Evolutionary conservation across 2,329 filamentous ascomycete genomes (phyloP).

Genomic region (Achaetomium macrosporum): DNA sequence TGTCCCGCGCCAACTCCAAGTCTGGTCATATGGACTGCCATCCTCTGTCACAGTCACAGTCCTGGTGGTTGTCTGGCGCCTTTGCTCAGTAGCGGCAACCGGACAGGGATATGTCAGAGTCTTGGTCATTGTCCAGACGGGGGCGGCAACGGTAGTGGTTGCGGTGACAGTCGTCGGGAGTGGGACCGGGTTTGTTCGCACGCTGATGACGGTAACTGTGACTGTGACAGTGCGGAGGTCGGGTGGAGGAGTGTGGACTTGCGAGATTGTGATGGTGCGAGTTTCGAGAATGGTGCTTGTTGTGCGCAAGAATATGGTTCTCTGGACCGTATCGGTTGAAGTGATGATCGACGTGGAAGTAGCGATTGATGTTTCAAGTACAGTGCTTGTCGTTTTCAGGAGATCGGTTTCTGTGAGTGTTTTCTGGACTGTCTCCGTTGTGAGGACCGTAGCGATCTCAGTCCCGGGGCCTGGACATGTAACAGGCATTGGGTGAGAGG

Average conservation of each 20-base stretch:
- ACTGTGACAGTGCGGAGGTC: background rate
- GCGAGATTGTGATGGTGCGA: background rate
- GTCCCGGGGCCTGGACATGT: background rate
- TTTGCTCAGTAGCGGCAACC: background rate
- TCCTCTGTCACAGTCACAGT: background rate
- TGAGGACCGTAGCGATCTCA: too few species aligned
- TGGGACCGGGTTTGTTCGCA: background rate
- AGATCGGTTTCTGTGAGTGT: too few species aligned
- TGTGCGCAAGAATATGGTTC: too few species aligned
- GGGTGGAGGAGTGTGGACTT: background rate
- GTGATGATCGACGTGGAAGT: background rate
- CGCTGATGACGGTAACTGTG: background rate
- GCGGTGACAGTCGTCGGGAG: background rate
- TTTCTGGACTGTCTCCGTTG: too few species aligned
- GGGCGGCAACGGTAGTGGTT: background rate
- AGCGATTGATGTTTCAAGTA: too few species aligned
- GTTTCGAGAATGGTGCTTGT: slow-evolving; percentile 2
- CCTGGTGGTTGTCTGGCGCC: background rate
- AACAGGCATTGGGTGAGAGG: background rate
- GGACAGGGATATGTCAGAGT: background rate
- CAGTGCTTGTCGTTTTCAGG: too few species aligned
- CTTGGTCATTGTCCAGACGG: background rate
- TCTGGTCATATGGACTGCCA: background rate
- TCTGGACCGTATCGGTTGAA: background rate
- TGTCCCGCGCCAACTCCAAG: background rate